Conservation (phyloP, 805 yeast species). For the Ogataea trehaloabstinens region DNA sequence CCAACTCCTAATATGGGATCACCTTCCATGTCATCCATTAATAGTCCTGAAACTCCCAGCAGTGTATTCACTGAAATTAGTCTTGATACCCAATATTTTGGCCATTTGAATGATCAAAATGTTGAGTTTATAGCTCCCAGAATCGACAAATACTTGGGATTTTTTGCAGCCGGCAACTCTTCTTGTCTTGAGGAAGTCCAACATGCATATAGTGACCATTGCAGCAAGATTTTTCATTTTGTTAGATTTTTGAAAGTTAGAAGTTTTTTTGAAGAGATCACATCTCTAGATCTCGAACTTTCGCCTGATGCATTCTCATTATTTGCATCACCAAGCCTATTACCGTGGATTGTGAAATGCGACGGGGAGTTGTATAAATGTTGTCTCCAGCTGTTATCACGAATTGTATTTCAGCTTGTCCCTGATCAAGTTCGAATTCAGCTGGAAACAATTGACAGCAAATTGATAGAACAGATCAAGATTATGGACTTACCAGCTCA, state of each 20-base stretch:
- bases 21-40: slow-evolving; percentile 8
- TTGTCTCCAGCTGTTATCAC: slow-evolving; percentile 57
- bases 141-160: slow-evolving; percentile 11
- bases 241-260: slow-evolving; percentile 66
- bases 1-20: slow-evolving; percentile 16
- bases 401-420: slow-evolving; percentile 56
- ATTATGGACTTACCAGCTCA: slow-evolving; percentile 47
- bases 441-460: slow-evolving; percentile 50
- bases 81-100: slow-evolving; percentile 12
- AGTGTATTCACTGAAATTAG: slow-evolving; percentile 6
- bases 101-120: slow-evolving; percentile 10
- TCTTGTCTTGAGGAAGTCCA: slow-evolving; percentile 31
- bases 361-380: slow-evolving; percentile 61
- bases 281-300: slow-evolving; percentile 50
- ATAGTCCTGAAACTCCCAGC: slow-evolving; percentile 2
- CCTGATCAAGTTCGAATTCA: slow-evolving; percentile 55
- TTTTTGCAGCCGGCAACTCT: slow-evolving; percentile 12
- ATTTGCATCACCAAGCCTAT: slow-evolving; percentile 45
- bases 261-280: slow-evolving; percentile 52
- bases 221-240: slow-evolving; percentile 61
- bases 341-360: slow-evolving; percentile 66
- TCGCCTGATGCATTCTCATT: slow-evolving; percentile 63
- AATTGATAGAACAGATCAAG: slow-evolving; percentile 45
- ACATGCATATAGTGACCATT: slow-evolving; percentile 61
- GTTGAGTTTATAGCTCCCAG: slow-evolving; percentile 16